Base-by-base conservation (phyloP, 2,329 filamentous ascomycete species). In the Fusarium zealandicum region DNA sequence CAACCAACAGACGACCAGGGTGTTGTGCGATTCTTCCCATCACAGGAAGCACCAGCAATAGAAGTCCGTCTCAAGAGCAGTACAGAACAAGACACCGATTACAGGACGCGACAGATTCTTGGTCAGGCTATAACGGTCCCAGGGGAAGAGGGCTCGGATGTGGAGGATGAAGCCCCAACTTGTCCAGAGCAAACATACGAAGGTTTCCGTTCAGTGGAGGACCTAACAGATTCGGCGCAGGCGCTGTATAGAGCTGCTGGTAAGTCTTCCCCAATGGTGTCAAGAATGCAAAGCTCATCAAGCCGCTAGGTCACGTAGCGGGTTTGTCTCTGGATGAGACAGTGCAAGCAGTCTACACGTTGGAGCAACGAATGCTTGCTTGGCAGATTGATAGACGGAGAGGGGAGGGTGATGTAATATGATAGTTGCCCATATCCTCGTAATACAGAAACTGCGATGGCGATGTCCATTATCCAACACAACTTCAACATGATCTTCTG, bases 301-400 rank as follows among this genome's bases (percentile, higher is more conserved):
- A 7, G 14, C 40, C 22, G 17, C 36, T 72, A 61, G 74, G 69
- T 25, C 64, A 68, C 8, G 55, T 64, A n/a, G 64, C 70, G 8
- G 75, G 73, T 5, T 51, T 75, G 8, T 67, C 74, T 4, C 58
- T 75, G 5, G 66, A 72, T 6, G 69, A 71, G 27, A 59, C 72
- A 13, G 66, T 74, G 3, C 64, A 69, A 20, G 73, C 73, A 20
- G 71, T 77, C 7, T 75, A 76, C 54, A 75, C 72, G 69, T 54
- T 76, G 27, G 75, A 77, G 46, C 68, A 69, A 14, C 64, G 64
- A 9, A 68, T 77, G n/a, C 50, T 71, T 1, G 46, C 51, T 16
- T 76, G 73, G 74, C 74, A 76, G 41, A 65, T 33, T n/a, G 30
- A 52, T 18, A 41, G 22, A 13, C 54, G 35, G 9, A 51, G 18